Evolutionary conservation across 305 asterid genomes (phyloP).

Genomic region (Solanum aculeatissimum): DNA sequence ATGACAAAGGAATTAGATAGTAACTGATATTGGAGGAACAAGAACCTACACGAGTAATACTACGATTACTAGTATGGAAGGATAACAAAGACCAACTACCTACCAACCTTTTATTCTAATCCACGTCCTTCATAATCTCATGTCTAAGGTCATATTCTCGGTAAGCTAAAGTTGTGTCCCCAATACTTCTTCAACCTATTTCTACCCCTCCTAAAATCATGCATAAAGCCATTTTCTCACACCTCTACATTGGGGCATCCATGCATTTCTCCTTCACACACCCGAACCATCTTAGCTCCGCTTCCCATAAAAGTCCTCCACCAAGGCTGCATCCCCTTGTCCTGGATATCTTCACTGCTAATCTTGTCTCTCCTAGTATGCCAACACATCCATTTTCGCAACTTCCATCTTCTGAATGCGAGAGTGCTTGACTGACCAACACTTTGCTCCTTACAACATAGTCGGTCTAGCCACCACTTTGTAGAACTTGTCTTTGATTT

Average conservation of each 20-base stretch:
- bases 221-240: neutral
- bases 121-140: neutral
- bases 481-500: neutral
- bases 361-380: neutral
- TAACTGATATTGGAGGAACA: neutral
- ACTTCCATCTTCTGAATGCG: neutral
- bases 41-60: neutral
- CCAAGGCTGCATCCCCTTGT: neutral
- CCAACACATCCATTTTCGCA: neutral
- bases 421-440: neutral
- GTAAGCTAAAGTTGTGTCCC: neutral
- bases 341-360: neutral
- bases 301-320: neutral
- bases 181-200: neutral
- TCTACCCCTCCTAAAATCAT: neutral
- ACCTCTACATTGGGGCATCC: neutral
- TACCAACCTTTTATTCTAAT: neutral
- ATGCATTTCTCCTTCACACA: neutral
- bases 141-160: neutral
- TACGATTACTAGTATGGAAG: neutral
- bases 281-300: neutral
- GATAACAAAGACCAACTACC: neutral
- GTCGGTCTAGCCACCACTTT: neutral
- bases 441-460: neutral
- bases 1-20: neutral